Conservation (phyloP, 768 basidiomycete genomes). For the Mycena leptocephala region DNA sequence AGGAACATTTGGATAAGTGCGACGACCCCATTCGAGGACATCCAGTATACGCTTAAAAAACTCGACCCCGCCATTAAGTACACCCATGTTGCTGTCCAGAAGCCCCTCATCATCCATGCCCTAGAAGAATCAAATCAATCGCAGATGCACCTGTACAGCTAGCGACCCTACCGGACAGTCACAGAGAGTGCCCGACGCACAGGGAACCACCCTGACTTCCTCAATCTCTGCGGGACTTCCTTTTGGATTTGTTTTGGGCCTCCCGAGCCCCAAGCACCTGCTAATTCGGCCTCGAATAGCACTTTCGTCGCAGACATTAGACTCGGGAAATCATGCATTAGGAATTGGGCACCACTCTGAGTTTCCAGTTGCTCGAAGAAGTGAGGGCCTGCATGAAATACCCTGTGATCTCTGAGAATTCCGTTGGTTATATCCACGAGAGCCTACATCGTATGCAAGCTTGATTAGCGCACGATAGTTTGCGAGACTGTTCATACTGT, state of each 20-base stretch:
- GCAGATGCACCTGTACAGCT: background rate
- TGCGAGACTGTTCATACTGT: background rate
- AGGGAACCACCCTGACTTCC: slow-evolving; percentile 45
- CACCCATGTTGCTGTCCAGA: slow-evolving; percentile 23
- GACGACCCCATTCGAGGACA: slow-evolving; percentile 60
- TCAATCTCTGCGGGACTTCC: slow-evolving; percentile 49
- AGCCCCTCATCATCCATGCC: slow-evolving; percentile 26
- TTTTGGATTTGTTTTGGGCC: slow-evolving; percentile 51
- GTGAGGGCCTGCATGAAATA: slow-evolving; percentile 54
- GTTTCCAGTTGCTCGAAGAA: slow-evolving; percentile 54
- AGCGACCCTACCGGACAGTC: slow-evolving; percentile 20
- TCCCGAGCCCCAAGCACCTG: slow-evolving; percentile 52
- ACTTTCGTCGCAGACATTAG: slow-evolving; percentile 37
- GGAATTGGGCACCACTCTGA: slow-evolving; percentile 48
- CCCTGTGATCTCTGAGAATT: slow-evolving; percentile 56
- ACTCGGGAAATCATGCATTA: background rate
- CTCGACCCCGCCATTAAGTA: slow-evolving; percentile 50
- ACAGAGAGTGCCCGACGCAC: slow-evolving; percentile 23
- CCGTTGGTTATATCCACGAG: slow-evolving; percentile 52
- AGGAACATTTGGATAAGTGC: slow-evolving; percentile 57
- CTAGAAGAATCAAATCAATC: background rate
- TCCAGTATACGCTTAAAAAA: slow-evolving; percentile 56
- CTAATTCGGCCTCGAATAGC: slow-evolving; percentile 45
- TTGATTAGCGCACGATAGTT: background rate
- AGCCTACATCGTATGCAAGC: slow-evolving; percentile 40